Evolutionary conservation across 179 eudicot species (phyloP), one percentile per base, ranked within the genome.

Genomic region (Vitellaria paradoxa): DNA sequence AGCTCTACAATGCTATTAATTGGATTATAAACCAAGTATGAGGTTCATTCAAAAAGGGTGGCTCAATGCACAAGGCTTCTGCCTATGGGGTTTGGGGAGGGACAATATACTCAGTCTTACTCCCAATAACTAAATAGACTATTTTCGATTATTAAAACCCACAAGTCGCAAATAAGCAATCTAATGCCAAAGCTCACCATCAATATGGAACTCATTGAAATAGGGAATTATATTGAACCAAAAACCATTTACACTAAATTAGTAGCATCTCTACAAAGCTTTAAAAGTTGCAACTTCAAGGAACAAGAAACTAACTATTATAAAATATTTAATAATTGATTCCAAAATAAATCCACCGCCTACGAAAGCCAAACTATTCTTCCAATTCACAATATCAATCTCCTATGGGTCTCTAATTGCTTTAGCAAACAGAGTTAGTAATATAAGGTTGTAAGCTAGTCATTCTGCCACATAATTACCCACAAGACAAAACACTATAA

Each of bases 271-370:
- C 63, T 59, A 59, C 9, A 59, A 1, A 59, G 6, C 63, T 59
- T 59, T 21, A 59, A 18, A 59, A 59, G 63, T 59, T 59, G 63
- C 63, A 59, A 20, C 63, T 21, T n/a, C 23, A 18, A 59, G 21
- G 23, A 59, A 9, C 63, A 59, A 59, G 63, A 59, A 18, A 59
- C 63, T 7, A n/a, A 21, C 20, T 24, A 18, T 21, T 59, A 59
- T n/a, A 5, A 59, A 59, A 59, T 59, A 59, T 59, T 59, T 59
- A 59, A 8, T 11, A 59, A 59, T 59, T 59, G 8, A 59, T 59
- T 59, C 23, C n/a, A 59, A n/a, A 59, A 59, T 21, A 59, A 59
- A n/a, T 59, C 63, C 63, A 59, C 63, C n/a, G n/a, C 63, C 63
- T 55, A 11, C 14, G 13, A 15, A 55, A 59, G 2, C 20, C 63